Percentiles rank a stretch among this genome's conserved stretches.
phyloP scores from a whole-genome alignment of 345 rosid genomes.

The Brassica rapa region DNA sequence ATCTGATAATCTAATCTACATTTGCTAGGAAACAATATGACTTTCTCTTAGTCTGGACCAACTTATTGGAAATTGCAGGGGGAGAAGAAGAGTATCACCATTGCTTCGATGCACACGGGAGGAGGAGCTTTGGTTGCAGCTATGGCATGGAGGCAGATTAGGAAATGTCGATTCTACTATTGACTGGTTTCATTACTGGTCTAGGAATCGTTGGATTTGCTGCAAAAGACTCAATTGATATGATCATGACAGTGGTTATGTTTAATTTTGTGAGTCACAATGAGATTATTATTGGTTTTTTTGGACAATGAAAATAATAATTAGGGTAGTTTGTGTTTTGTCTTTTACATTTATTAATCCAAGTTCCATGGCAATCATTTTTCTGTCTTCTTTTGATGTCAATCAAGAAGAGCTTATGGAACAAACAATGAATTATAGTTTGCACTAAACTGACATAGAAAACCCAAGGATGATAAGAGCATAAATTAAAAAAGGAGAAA shows the following conservation, averaged over 20 bases:
- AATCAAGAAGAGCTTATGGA: too few species aligned
- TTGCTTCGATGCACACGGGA: constrained; percentile 57
- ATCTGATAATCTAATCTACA: constrained; percentile 5
- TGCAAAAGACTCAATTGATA: not conserved
- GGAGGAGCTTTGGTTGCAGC: constrained; percentile 92
- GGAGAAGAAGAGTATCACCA: constrained; percentile 40
- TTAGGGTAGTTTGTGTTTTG: too few species aligned
- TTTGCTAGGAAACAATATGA: constrained; percentile 14
- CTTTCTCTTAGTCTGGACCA: constrained; percentile 2
- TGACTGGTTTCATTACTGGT: constrained; percentile 2
- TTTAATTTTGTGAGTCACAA: not conserved
- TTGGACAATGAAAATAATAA: too few species aligned
- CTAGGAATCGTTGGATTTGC: not conserved
- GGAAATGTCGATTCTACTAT: constrained; percentile 49
- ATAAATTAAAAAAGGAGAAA: too few species aligned
- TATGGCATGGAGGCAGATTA: constrained; percentile 62
- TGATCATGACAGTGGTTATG: constrained; percentile 3
- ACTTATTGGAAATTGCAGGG: constrained; percentile 51
- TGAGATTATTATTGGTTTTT: too few species aligned
- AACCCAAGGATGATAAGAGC: too few species aligned
- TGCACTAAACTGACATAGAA: too few species aligned
- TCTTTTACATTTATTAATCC: too few species aligned
- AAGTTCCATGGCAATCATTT: too few species aligned
- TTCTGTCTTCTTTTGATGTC: too few species aligned
- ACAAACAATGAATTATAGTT: too few species aligned